Conservation (phyloP, 1,139 yeast species). For the Torulaspora globosa region DNA sequence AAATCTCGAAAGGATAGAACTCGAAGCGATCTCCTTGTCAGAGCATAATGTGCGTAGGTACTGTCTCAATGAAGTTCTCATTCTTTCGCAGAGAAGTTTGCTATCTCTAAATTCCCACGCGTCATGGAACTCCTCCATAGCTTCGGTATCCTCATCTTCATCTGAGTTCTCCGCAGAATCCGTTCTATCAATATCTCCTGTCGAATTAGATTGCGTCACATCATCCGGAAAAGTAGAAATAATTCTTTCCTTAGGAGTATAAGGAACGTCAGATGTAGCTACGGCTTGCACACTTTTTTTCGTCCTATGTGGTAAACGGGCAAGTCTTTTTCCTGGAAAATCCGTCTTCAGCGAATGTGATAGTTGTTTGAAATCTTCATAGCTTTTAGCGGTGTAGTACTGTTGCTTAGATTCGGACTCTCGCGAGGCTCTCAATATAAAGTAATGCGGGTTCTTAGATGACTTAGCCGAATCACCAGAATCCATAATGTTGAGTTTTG, state of each 20-base stretch:
- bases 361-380: slow-evolving; percentile 59
- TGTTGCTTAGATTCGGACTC: slow-evolving; percentile 32
- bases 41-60: slow-evolving; percentile 54
- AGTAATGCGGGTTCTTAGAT: slow-evolving; percentile 10
- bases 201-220: slow-evolving; percentile 23
- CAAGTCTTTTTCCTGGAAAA: slow-evolving; percentile 69
- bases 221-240: slow-evolving; percentile 16
- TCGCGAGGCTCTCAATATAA: slow-evolving; percentile 8
- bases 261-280: slow-evolving; percentile 13
- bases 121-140: slow-evolving; percentile 29
- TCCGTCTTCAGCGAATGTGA: slow-evolving; percentile 48
- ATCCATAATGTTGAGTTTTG: slow-evolving; percentile 33
- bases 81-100: slow-evolving; percentile 56
- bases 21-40: slow-evolving; percentile 53
- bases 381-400: slow-evolving; percentile 56
- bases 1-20: slow-evolving; percentile 51
- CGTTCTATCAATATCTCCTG: slow-evolving; percentile 1
- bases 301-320: slow-evolving; percentile 59
- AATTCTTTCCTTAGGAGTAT: slow-evolving; percentile 22
- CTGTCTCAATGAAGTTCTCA: slow-evolving; percentile 71
- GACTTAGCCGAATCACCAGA: slow-evolving; percentile 11
- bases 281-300: slow-evolving; percentile 36
- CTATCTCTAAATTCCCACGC: slow-evolving; percentile 24
- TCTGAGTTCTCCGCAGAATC: neutral
- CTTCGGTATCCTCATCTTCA: slow-evolving; percentile 19